phyloP scores from a whole-genome alignment of 1,139 yeast species.

The Candida tetrigidarum region DNA sequence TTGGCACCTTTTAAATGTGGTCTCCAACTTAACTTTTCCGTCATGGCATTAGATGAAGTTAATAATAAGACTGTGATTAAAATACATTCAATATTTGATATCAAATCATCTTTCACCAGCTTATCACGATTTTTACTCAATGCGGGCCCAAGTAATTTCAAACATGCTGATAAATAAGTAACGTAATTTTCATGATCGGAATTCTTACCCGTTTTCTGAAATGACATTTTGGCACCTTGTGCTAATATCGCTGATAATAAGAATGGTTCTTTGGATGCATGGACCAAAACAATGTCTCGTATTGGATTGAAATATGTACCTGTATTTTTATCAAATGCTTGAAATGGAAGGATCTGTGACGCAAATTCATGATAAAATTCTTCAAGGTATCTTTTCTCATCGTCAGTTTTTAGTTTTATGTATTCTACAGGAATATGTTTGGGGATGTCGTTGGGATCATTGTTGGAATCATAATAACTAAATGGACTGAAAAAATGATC shows the following conservation, averaged over 20 bases:
- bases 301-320: slow-evolving; percentile 50
- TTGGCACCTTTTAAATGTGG: slow-evolving; percentile 72
- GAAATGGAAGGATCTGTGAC: slow-evolving; percentile 58
- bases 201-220: slow-evolving; percentile 32
- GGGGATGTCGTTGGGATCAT: slow-evolving; percentile 23
- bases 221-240: slow-evolving; percentile 60
- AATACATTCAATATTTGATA: slow-evolving; percentile 62
- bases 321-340: slow-evolving; percentile 39
- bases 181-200: slow-evolving; percentile 54
- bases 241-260: slow-evolving; percentile 65
- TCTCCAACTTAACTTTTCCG: slow-evolving; percentile 65
- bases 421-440: slow-evolving; percentile 20
- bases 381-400: slow-evolving; percentile 49
- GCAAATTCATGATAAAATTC: slow-evolving; percentile 59
- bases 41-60: slow-evolving; percentile 68
- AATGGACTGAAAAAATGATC: slow-evolving; percentile 13
- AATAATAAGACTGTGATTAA: slow-evolving; percentile 62
- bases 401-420: slow-evolving; percentile 38
- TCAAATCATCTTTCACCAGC: slow-evolving; percentile 29
- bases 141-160: slow-evolving; percentile 52
- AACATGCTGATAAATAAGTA: slow-evolving; percentile 58
- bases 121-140: slow-evolving; percentile 23
- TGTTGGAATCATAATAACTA: slow-evolving; percentile 1
- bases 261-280: slow-evolving; percentile 59
- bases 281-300: slow-evolving; percentile 58